Evolutionary conservation across 176 grass and related monocot genomes (phyloP).

Genomic region (Saccharum spontaneum): DNA sequence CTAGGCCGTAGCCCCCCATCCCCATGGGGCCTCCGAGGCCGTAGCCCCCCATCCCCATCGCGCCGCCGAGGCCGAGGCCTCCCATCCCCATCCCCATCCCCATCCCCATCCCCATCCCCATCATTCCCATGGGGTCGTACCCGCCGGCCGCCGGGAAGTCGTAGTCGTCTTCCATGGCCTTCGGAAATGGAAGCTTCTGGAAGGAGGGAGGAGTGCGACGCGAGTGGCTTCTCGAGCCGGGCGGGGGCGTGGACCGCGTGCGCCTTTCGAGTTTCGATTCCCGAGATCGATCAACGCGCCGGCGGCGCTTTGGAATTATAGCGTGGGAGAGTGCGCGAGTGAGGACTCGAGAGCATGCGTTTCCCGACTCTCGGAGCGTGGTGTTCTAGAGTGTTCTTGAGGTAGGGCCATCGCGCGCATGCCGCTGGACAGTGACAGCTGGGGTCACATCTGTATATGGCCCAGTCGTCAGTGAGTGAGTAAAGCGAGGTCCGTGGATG

Average conservation of each 20-base stretch:
- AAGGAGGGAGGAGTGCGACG: neutral
- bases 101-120: constrained; percentile 18
- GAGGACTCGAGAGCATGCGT: neutral
- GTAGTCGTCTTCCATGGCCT: constrained; percentile 68
- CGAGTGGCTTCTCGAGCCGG: neutral
- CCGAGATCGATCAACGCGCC: neutral
- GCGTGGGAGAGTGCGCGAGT: neutral
- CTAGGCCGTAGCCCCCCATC: constrained; percentile 39
- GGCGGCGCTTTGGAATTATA: neutral
- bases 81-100: constrained; percentile 39
- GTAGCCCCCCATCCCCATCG: constrained; percentile 19
- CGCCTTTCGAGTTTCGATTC: neutral
- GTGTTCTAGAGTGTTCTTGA: constrained; percentile 27
- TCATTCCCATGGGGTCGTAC: constrained; percentile 20
- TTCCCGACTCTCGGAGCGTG: neutral
- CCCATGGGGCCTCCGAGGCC: constrained; percentile 30
- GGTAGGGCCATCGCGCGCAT: neutral
- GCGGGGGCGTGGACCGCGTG: neutral
- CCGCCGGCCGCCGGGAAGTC: constrained; percentile 45
- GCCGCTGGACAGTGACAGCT: neutral
- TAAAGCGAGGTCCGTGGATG: neutral
- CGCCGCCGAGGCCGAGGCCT: constrained; percentile 11
- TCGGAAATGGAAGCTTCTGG: neutral
- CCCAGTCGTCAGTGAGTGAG: neutral
- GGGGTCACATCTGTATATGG: neutral